These are phyloP conservation scores for Leucoagaricus sp. DNA, from an alignment of 1,284 basidiomycete genomes.

Conservation along the genomic window DNA sequence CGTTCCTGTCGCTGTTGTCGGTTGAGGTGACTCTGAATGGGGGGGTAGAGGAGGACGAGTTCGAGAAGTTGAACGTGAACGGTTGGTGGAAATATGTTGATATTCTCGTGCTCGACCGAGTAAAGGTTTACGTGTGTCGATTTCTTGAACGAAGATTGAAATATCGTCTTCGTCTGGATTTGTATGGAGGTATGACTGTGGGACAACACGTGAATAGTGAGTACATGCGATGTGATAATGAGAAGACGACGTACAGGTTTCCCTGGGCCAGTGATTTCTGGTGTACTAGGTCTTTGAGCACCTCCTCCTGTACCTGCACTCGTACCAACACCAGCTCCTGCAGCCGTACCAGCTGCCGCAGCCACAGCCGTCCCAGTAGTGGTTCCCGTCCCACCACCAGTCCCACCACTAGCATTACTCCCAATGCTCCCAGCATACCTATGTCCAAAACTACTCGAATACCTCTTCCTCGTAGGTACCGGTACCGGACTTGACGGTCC, in stretches of 20 bases:
- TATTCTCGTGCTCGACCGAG: conserved; percentile 37
- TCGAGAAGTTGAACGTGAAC: not conserved
- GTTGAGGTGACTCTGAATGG: too few relatives aligned
- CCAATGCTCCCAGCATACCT: conserved; percentile 47
- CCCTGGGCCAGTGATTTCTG: conserved; percentile 19
- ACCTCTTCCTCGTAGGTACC: conserved; percentile 46
- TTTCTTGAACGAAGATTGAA: conserved; percentile 73
- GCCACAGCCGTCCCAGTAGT: too few relatives aligned
- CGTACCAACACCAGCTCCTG: conserved; percentile 1
- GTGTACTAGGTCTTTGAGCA: conserved; percentile 21
- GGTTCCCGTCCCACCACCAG: conserved; percentile 23
- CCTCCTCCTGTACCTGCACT: conserved; percentile 3
- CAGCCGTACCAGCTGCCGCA: conserved; percentile 19
- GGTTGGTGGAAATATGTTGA: not conserved
- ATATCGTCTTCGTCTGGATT: conserved; percentile 74
- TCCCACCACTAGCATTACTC: conserved; percentile 20
- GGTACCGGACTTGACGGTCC: conserved; percentile 4
- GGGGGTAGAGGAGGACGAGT: not conserved
- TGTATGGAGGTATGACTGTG: not conserved
- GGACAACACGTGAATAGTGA: not conserved
- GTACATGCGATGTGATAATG: not conserved
- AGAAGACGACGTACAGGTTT: conserved; percentile 7
- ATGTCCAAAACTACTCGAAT: conserved; percentile 74
- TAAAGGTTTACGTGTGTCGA: conserved; percentile 66
- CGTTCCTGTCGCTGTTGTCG: too few relatives aligned